Evolutionary conservation across 768 basidiomycete species (phyloP).

Genomic region (Chalciporus piperatus): DNA sequence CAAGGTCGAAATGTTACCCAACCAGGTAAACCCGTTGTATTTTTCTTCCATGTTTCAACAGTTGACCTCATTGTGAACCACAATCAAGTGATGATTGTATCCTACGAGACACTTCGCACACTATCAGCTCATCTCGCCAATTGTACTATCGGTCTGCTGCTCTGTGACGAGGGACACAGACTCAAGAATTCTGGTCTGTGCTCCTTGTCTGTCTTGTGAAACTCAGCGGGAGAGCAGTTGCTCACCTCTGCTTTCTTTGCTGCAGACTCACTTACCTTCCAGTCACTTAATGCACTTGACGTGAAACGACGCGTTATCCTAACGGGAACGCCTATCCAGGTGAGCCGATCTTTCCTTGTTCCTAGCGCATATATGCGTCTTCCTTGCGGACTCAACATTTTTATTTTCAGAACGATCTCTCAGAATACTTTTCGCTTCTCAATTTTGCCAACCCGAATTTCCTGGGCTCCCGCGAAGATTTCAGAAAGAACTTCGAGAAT

Average conservation of each 20-base stretch:
- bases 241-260: constrained; percentile 6
- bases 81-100: constrained; percentile 92
- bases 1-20: constrained; percentile 86
- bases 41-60: background rate
- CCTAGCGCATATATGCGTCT: constrained; percentile 5
- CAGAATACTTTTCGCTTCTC: constrained; percentile 91
- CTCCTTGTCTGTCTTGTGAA: background rate
- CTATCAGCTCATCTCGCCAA: constrained; percentile 71
- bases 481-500: constrained; percentile 94
- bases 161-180: constrained; percentile 96
- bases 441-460: constrained; percentile 93
- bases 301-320: constrained; percentile 91
- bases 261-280: constrained; percentile 83
- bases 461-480: constrained; percentile 84
- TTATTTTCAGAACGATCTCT: constrained; percentile 74
- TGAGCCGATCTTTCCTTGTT: constrained; percentile 19
- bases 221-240: background rate
- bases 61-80: background rate
- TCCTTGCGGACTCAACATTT: background rate
- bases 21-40: constrained; percentile 58
- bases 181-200: constrained; percentile 88
- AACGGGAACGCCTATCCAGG: constrained; percentile 92
- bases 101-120: constrained; percentile 91
- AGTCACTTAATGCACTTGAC: constrained; percentile 75
- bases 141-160: constrained; percentile 84